Percentiles rank a stretch among this genome's conserved stretches.
Evolutionary conservation across 106 monocot species (phyloP).

Genomic region (Allium fistulosum): DNA sequence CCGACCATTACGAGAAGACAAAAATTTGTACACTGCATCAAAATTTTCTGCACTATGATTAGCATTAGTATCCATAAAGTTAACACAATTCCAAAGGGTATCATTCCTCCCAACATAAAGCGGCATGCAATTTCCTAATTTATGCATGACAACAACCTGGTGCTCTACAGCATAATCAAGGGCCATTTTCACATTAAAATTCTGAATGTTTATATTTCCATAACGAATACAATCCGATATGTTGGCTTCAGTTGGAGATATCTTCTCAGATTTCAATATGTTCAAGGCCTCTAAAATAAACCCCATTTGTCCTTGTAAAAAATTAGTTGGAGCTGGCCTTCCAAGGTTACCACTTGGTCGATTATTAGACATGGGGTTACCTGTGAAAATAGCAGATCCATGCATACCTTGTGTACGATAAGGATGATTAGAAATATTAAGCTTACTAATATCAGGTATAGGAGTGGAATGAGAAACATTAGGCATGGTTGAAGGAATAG

Average conservation of each 20-base stretch:
- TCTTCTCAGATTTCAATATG: constrained; percentile 40
- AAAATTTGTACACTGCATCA: constrained; percentile 31
- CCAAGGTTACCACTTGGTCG: constrained; percentile 11
- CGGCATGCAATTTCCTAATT: constrained; percentile 31
- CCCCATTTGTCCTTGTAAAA: background rate
- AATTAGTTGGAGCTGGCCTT: constrained; percentile 6
- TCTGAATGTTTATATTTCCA: constrained; percentile 34
- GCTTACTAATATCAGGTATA: background rate
- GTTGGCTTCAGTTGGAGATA: constrained; percentile 51
- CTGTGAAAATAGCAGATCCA: background rate
- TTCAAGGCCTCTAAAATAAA: constrained; percentile 43
- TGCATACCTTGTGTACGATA: background rate
- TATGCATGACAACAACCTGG: constrained; percentile 32
- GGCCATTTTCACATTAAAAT: constrained; percentile 40
- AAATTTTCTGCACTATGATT: constrained; percentile 33
- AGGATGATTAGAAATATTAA: constrained; percentile 3
- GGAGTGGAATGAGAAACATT: constrained; percentile 7
- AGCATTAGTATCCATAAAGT: constrained; percentile 39
- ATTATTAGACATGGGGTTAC: background rate
- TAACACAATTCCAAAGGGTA: constrained; percentile 57
- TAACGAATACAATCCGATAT: constrained; percentile 61
- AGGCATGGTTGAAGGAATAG: constrained; percentile 12
- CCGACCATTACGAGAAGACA: constrained; percentile 33
- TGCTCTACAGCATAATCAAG: constrained; percentile 36
- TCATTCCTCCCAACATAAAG: constrained; percentile 46